Percentiles rank a stretch among this genome's conserved stretches.
phyloP scores from a whole-genome alignment of 352 stramenopile genomes.

The Blastocystis sp. region DNA sequence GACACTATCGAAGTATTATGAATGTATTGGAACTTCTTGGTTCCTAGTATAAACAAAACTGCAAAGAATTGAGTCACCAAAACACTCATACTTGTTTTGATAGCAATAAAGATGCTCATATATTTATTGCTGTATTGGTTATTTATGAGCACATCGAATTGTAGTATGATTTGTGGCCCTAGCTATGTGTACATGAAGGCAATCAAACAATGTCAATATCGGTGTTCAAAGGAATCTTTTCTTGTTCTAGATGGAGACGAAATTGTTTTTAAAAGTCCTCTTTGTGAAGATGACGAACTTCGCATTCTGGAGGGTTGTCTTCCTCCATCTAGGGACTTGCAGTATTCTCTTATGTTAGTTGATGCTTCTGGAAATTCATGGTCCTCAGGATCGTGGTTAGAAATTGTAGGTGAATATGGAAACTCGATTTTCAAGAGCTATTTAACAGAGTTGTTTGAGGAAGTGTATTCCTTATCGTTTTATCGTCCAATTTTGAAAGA shows the following conservation, averaged over 20 bases:
- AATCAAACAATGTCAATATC: not conserved
- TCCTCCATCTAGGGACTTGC: not conserved
- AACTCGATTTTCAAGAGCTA: not conserved
- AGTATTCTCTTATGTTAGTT: not conserved
- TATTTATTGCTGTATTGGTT: not conserved
- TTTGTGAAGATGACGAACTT: not conserved
- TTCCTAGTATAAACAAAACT: too few relatives aligned
- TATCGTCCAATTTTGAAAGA: slow-evolving; percentile 8
- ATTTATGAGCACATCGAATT: not conserved
- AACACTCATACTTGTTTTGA: not conserved
- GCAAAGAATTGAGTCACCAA: too few relatives aligned
- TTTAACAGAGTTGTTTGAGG: not conserved
- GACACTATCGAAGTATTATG: not conserved
- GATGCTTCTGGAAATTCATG: not conserved
- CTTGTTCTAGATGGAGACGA: not conserved
- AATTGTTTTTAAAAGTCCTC: not conserved
- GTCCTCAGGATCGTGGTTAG: slow-evolving; percentile 10
- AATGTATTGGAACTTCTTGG: too few relatives aligned
- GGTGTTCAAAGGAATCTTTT: not conserved
- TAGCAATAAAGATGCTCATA: not conserved
- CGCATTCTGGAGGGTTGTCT: not conserved
- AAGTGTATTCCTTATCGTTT: not conserved
- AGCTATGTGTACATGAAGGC: not conserved
- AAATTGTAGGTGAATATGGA: not conserved
- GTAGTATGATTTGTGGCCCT: not conserved